Evolutionary conservation across 148 eudicot species (phyloP).

Genomic region (Dianthus caryophyllus): DNA sequence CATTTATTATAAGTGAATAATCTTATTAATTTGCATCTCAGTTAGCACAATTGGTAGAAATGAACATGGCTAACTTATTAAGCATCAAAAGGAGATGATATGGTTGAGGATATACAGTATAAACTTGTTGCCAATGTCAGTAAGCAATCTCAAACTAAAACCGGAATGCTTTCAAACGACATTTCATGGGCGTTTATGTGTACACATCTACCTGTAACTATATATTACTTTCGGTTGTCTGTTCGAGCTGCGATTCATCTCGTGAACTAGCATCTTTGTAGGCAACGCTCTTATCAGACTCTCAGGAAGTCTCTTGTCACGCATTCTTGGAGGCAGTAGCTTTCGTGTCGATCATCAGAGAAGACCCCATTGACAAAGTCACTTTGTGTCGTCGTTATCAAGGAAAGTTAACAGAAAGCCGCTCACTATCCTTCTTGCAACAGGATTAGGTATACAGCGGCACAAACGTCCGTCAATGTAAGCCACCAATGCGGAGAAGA

Average conservation of each 20-base stretch:
- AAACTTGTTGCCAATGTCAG: conserved; percentile 12
- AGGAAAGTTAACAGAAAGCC: conserved; percentile 88
- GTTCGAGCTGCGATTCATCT: no score
- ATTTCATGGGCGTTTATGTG: conserved; percentile 26
- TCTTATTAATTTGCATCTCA: no score
- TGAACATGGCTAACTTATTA: no score
- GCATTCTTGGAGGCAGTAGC: no score
- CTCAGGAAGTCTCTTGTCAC: no score
- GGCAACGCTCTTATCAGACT: background rate
- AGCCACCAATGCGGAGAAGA: conserved; percentile 75
- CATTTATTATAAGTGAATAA: no score
- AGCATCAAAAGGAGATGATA: conserved; percentile 21
- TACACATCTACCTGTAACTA: no score
- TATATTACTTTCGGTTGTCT: no score
- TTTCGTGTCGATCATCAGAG: background rate
- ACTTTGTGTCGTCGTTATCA: conserved; percentile 48
- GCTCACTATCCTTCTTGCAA: conserved; percentile 91
- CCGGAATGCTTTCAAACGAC: conserved; percentile 77
- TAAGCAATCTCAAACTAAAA: conserved; percentile 37
- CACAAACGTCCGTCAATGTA: conserved; percentile 92
- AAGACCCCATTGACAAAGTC: background rate
- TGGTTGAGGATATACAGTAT: conserved; percentile 21
- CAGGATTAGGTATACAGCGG: conserved; percentile 78
- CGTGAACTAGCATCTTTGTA: no score
- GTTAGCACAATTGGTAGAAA: no score